Conservation (phyloP, 1,284 basidiomycete genomes). For the Fistulina hepatica region DNA sequence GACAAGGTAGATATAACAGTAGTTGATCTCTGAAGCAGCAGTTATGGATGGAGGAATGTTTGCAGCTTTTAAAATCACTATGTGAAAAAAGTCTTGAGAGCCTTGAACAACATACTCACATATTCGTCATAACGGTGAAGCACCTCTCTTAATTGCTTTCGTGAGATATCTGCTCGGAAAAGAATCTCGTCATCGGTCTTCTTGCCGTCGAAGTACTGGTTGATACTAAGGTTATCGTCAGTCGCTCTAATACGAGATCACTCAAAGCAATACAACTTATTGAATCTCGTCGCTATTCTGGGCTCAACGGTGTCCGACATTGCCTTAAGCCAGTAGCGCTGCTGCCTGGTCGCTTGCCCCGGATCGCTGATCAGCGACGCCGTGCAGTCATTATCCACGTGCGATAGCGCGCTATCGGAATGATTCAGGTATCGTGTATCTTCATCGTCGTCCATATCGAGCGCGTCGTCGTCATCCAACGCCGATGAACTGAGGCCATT, state of each 20-base stretch:
- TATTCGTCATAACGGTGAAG: conserved; percentile 73
- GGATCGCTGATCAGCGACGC: conserved; percentile 73
- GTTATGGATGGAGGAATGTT: conserved; percentile 43
- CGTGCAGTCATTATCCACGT: conserved; percentile 40
- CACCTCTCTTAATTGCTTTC: conserved; percentile 67
- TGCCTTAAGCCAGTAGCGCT: conserved; percentile 69
- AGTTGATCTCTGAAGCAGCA: too few relatives aligned
- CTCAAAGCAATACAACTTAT: conserved; percentile 32
- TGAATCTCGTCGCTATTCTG: conserved; percentile 54
- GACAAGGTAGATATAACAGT: too few relatives aligned
- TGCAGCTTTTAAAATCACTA: conserved; percentile 24
- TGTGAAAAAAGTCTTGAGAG: neutral
- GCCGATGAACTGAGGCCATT: too few relatives aligned
- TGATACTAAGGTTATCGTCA: conserved; percentile 41
- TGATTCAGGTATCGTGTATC: conserved; percentile 35
- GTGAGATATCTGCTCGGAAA: conserved; percentile 62
- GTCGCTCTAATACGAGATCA: conserved; percentile 1
- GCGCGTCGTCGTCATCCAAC: conserved; percentile 25
- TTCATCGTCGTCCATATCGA: too few relatives aligned
- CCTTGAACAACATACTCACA: conserved; percentile 29
- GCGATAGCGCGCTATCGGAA: conserved; percentile 8
- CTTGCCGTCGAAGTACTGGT: conserved; percentile 76
- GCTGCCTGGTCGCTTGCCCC: conserved; percentile 63
- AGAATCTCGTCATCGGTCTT: conserved; percentile 73
- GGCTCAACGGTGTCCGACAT: conserved; percentile 84